Conservation (phyloP, 441 rosid genomes). For the Cnidoscolus chayamansa region DNA sequence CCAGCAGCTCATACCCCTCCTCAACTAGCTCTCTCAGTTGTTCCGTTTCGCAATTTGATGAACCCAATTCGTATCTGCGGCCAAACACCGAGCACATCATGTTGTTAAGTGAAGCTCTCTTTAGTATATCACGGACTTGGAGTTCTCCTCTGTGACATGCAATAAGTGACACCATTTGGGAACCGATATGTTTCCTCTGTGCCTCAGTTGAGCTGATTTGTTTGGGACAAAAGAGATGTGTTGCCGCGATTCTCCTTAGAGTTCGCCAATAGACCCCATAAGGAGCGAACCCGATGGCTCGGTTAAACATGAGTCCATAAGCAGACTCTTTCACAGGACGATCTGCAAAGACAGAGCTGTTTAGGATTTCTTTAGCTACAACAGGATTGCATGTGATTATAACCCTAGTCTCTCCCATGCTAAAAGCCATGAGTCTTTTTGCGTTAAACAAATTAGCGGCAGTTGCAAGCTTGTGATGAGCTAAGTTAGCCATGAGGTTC, state of each 20-base stretch:
- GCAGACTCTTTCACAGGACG: slow-evolving; percentile 55
- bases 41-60: slow-evolving; percentile 27
- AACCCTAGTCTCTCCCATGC: slow-evolving; percentile 42
- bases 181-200: slow-evolving; percentile 37
- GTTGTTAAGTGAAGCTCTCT: slow-evolving; percentile 53
- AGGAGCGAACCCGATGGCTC: slow-evolving; percentile 59
- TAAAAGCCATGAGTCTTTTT: slow-evolving; percentile 44
- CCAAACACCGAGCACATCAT: slow-evolving; percentile 65
- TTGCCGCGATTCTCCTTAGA: slow-evolving; percentile 42
- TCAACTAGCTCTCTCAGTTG: slow-evolving; percentile 41
- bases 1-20: slow-evolving; percentile 55
- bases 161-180: slow-evolving; percentile 40
- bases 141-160: slow-evolving; percentile 24
- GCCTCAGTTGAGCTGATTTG: slow-evolving; percentile 35
- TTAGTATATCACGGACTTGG: slow-evolving; percentile 35
- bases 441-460: slow-evolving; percentile 31
- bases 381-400: slow-evolving; percentile 39
- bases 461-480: slow-evolving; percentile 41
- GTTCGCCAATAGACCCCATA: slow-evolving; percentile 49
- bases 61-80: slow-evolving; percentile 30
- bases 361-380: slow-evolving; percentile 48
- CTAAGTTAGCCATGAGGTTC: slow-evolving; percentile 38
- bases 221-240: slow-evolving; percentile 47
- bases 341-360: slow-evolving; percentile 44
- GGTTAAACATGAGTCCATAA: slow-evolving; percentile 41